Evolutionary conservation across 2,329 filamentous ascomycete species (phyloP).

Genomic region (Cadophora sp.): DNA sequence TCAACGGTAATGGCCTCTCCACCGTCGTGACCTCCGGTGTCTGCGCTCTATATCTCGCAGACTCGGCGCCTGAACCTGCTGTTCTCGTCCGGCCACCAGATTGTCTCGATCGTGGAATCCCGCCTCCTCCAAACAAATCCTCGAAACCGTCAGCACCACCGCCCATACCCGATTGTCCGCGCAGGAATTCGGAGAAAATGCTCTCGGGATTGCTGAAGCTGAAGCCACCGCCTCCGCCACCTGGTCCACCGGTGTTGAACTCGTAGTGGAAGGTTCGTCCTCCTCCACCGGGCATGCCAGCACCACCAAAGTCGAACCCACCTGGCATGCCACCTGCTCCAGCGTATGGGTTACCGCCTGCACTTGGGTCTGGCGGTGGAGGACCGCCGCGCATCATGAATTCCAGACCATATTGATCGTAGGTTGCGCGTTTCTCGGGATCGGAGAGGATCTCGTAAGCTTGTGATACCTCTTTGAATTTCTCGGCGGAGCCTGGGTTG

Average conservation of each 20-base stretch:
- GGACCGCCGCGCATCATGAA: slow-evolving; percentile 85
- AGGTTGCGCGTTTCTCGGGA: slow-evolving; percentile 93
- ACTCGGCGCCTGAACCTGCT: slow-evolving; percentile 48
- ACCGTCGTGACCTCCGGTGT: slow-evolving; percentile 91
- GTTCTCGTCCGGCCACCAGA: slow-evolving; percentile 52
- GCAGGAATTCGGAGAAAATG: slow-evolving; percentile 86
- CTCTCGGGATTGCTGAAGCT: slow-evolving; percentile 82
- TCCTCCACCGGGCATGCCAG: slow-evolving; percentile 58
- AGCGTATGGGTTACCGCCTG: slow-evolving; percentile 63
- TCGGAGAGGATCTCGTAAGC: slow-evolving; percentile 98
- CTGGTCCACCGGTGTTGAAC: slow-evolving; percentile 53
- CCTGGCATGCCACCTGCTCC: slow-evolving; percentile 60
- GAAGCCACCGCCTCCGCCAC: slow-evolving; percentile 67
- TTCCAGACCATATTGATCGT: slow-evolving; percentile 94
- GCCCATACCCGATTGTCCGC: slow-evolving; percentile 54
- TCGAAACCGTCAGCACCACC: slow-evolving; percentile 53
- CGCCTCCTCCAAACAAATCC: slow-evolving; percentile 55
- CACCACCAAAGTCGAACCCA: slow-evolving; percentile 54
- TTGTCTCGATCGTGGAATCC: slow-evolving; percentile 48
- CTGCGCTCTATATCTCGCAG: slow-evolving; percentile 48
- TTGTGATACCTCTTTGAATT: slow-evolving; percentile 98
- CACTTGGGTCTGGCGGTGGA: slow-evolving; percentile 65
- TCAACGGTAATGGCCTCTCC: slow-evolving; percentile 80
- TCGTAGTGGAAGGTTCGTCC: slow-evolving; percentile 57
- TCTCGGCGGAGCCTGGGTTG: slow-evolving; percentile 83